phyloP scores from a whole-genome alignment of 2,329 filamentous ascomycete species.

The Fusarium solani-melongenae region DNA sequence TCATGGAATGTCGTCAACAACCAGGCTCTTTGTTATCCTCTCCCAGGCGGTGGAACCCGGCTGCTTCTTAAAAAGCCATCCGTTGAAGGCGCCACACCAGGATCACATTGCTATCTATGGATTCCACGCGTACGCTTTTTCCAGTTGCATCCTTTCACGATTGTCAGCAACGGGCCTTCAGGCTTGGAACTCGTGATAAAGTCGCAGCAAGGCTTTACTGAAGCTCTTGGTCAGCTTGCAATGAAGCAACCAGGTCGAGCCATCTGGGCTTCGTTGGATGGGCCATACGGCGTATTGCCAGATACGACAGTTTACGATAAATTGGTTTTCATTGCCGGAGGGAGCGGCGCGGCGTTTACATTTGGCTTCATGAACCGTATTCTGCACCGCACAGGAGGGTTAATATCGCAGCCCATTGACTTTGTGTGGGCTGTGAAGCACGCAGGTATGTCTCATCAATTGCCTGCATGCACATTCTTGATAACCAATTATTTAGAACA shows the following conservation, averaged over 20 bases:
- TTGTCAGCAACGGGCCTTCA: neutral
- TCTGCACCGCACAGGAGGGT: neutral
- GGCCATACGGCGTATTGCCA: neutral
- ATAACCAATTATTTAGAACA: neutral
- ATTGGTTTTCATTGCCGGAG: neutral
- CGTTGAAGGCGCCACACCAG: neutral
- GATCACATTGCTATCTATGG: neutral
- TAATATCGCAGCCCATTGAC: neutral
- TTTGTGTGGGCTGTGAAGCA: neutral
- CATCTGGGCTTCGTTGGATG: neutral
- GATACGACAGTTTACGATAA: neutral
- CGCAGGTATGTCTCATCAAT: neutral
- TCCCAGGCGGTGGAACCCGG: neutral
- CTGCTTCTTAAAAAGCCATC: neutral
- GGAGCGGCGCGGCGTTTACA: neutral
- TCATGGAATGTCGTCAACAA: neutral
- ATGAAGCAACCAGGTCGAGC: neutral
- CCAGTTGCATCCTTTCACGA: neutral
- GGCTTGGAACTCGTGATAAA: neutral
- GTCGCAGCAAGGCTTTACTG: neutral
- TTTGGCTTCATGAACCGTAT: neutral
- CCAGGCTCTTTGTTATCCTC: neutral
- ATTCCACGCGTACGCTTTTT: neutral
- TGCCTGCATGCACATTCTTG: neutral
- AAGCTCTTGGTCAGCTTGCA: neutral